Evolutionary conservation across 495 filamentous ascomycete genomes (phyloP), one percentile per base, ranked within the genome.

Genomic region (Chaetomium tenue): DNA sequence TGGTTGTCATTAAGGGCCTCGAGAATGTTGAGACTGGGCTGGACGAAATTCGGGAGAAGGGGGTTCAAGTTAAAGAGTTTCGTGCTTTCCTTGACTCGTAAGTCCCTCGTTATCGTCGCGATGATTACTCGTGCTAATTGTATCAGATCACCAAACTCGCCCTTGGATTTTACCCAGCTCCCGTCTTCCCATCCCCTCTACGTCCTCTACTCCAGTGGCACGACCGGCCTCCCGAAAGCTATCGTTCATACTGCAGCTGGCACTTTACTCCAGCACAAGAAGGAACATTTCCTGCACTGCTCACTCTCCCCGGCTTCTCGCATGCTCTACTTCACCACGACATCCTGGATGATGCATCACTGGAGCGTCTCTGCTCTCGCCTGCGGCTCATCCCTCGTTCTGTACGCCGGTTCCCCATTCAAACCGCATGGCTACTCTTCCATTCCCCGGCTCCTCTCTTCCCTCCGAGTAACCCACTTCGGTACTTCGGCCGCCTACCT

Each of bases 321-420:
- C 12, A 70, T 83, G 90, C 65, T 93, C 86, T 76, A 76, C 78
- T 96, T 94, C 76, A 96, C 91, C 72, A 96, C 92, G 2, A 96
- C 92, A 3, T 88, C 86, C 33, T 95, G 92, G 91, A 94, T 96
- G 92, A 97, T 96, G 92, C 94, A 91, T 89, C 92, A 96, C 74
- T 96, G 92, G 92, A 86, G 92, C 50, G 86, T 96, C 22, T 93
- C 90, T 6, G 91, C 85, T 0, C 83, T 96, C 11, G 88, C 91
- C 13, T 86, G 84, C 59, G 92, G 92, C 61, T 83, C 89, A 8
- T 93, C 91, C 0, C 81, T 96, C 47, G 83, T 96, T 23, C 82
- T 96, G 4, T 97, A 97, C 74, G 89, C 94, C 65, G 92, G 92
- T 37, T 94, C 90, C 0, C 92, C 92, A 20, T 96, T 96, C 81